Evolutionary conservation across 2,329 filamentous ascomycete genomes (phyloP).

Genomic region (Pseudocercospora macadamiae): DNA sequence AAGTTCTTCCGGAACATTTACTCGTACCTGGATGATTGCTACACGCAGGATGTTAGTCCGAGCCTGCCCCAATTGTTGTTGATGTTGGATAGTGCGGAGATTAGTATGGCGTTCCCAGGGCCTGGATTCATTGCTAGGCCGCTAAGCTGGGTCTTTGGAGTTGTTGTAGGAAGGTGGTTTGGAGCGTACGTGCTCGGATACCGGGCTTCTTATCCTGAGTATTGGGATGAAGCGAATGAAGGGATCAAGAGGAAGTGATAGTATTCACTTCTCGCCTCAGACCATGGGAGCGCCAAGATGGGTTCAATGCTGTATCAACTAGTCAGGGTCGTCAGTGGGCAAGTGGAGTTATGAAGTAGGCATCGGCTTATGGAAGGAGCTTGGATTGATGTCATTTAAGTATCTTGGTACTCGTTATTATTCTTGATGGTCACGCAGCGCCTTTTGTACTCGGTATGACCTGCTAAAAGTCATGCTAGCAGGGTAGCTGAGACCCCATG

Average conservation of each 20-base stretch:
- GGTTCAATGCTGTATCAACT: too few species aligned
- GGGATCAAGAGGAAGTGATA: conserved; percentile 7
- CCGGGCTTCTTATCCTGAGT: conserved; percentile 27
- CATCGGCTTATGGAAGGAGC: too few species aligned
- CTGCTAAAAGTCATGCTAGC: neutral
- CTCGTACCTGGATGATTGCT: conserved; percentile 37
- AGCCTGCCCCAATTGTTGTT: conserved; percentile 34
- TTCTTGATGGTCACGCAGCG: conserved; percentile 1
- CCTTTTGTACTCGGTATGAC: too few species aligned
- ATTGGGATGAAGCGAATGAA: conserved; percentile 17
- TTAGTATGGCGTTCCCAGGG: conserved; percentile 34
- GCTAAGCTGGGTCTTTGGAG: conserved; percentile 30
- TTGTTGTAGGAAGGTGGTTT: conserved; percentile 33
- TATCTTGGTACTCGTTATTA: too few species aligned
- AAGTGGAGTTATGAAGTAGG: too few species aligned
- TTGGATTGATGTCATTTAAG: too few species aligned
- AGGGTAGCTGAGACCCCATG: neutral
- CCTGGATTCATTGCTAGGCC: conserved; percentile 30
- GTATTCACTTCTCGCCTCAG: too few species aligned
- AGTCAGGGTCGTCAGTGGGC: too few species aligned
- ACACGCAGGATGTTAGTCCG: conserved; percentile 27
- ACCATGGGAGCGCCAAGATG: too few species aligned
- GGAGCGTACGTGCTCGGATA: conserved; percentile 28
- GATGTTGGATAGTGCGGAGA: conserved; percentile 34
- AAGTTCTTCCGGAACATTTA: conserved; percentile 38